phyloP scores from a whole-genome alignment of 768 basidiomycete species.

The Harrya chromipes region DNA sequence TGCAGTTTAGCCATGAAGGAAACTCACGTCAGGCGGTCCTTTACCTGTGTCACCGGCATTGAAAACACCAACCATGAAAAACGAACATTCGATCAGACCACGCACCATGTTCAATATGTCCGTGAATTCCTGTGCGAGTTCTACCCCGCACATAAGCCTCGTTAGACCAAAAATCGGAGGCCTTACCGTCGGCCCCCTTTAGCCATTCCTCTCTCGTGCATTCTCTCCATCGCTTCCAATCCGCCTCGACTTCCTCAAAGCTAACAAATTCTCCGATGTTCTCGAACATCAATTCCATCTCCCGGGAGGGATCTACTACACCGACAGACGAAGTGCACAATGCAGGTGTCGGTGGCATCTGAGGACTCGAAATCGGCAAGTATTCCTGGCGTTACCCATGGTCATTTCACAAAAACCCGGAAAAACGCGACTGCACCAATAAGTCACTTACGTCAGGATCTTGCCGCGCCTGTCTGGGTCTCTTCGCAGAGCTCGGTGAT shows the following conservation, averaged over 20 bases:
- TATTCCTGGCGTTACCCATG: conserved; percentile 14
- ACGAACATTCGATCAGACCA: neutral
- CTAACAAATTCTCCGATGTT: conserved; percentile 19
- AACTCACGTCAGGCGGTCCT: conserved; percentile 29
- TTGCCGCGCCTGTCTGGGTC: conserved; percentile 10
- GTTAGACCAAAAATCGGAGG: neutral
- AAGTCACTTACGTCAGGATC: conserved; percentile 19
- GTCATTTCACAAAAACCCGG: neutral
- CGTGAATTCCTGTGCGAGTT: conserved; percentile 14
- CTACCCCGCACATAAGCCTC: conserved; percentile 11
- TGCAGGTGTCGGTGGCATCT: conserved; percentile 14
- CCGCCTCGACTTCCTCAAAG: conserved; percentile 18
- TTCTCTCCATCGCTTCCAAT: conserved; percentile 27
- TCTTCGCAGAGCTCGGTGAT: conserved; percentile 14
- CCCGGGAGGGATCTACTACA: conserved; percentile 2
- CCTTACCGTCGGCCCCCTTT: conserved; percentile 29
- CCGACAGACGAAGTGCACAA: neutral
- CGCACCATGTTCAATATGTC: conserved; percentile 24
- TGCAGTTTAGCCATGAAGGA: neutral
- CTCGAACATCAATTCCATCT: conserved; percentile 18
- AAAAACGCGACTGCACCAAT: neutral
- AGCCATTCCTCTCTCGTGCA: conserved; percentile 32
- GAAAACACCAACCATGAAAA: neutral
- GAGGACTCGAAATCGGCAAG: conserved; percentile 22
- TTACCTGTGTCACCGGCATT: conserved; percentile 15